Percentiles rank a stretch among this genome's conserved stretches.
These are phyloP conservation scores for Escovopsis sp. DNA, from an alignment of 2,329 filamentous ascomycete species.

Conservation along the genomic window DNA sequence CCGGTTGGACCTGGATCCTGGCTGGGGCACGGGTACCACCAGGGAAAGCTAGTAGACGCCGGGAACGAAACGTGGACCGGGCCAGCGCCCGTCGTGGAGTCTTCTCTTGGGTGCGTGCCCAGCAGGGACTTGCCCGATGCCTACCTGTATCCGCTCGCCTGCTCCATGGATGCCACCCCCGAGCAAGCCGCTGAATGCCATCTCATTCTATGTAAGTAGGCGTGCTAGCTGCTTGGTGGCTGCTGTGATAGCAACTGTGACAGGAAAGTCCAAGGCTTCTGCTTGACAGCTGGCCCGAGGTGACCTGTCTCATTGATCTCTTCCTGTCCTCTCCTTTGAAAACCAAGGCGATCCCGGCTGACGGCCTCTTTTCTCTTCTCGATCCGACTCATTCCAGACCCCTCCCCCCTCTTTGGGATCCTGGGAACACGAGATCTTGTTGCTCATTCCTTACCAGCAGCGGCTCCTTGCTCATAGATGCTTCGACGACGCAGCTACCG, in stretches of 20 bases:
- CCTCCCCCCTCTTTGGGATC: not conserved
- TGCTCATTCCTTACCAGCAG: no score
- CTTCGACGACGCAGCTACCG: no score
- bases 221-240: not conserved
- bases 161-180: not conserved
- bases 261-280: not conserved
- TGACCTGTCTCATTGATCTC: not conserved
- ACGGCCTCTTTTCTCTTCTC: not conserved
- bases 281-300: not conserved
- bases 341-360: not conserved
- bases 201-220: not conserved
- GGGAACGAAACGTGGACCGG: slow-evolving; percentile 5
- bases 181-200: not conserved
- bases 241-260: slow-evolving; percentile 1
- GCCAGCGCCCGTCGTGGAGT: slow-evolving; percentile 2
- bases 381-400: not conserved
- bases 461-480: no score
- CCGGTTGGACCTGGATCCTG: not conserved
- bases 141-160: not conserved
- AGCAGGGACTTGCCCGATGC: no score
- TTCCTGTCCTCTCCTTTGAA: not conserved
- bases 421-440: no score
- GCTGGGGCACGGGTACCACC: slow-evolving; percentile 2
- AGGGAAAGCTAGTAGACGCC: slow-evolving; percentile 1
- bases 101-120: not conserved